These are phyloP conservation scores for Lecanicillium sp. DNA, from an alignment of 2,329 filamentous ascomycete genomes.

Conservation along the genomic window DNA sequence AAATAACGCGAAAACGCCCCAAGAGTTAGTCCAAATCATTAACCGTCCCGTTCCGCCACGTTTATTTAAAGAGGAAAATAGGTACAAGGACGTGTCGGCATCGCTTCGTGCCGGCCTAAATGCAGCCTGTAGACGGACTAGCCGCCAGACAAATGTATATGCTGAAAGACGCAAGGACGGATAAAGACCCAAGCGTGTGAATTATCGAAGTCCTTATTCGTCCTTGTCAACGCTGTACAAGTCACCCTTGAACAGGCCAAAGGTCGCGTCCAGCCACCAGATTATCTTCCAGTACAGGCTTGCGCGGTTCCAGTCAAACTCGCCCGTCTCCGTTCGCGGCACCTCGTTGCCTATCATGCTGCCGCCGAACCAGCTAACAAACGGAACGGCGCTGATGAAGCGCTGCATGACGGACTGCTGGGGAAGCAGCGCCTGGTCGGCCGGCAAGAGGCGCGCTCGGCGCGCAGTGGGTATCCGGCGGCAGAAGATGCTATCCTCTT, in stretches of 20 bases:
- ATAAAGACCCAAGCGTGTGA: background rate
- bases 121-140: background rate
- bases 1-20: slow-evolving; percentile 1
- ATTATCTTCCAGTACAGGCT: slow-evolving; percentile 64
- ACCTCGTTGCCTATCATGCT: slow-evolving; percentile 71
- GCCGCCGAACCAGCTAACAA: slow-evolving; percentile 65
- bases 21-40: background rate
- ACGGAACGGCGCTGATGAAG: slow-evolving; percentile 58
- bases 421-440: slow-evolving; percentile 64
- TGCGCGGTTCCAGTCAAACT: slow-evolving; percentile 68
- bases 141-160: background rate
- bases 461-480: slow-evolving; percentile 62
- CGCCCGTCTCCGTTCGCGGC: slow-evolving; percentile 64
- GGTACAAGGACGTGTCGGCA: background rate
- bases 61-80: background rate
- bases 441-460: slow-evolving; percentile 57
- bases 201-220: slow-evolving; percentile 33
- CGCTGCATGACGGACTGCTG: slow-evolving; percentile 60
- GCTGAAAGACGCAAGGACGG: background rate
- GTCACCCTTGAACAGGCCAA: slow-evolving; percentile 54
- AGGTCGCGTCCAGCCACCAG: slow-evolving; percentile 55
- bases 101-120: background rate
- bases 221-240: slow-evolving; percentile 54
- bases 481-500: slow-evolving; percentile 43
- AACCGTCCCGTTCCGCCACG: background rate